phyloP scores from a whole-genome alignment of 139 green algal species.

The Chlorella sp. region DNA sequence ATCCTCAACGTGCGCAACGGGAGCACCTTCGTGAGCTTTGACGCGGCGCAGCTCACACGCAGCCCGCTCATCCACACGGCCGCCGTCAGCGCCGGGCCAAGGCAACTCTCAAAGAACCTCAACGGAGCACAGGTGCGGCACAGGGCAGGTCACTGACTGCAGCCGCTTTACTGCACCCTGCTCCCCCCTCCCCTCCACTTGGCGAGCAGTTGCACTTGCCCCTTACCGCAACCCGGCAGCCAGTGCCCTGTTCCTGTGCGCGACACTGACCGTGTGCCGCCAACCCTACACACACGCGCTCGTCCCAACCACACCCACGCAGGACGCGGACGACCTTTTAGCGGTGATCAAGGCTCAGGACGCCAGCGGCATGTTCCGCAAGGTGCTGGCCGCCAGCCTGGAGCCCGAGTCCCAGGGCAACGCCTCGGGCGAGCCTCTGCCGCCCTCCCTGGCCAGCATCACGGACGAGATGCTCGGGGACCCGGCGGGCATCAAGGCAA shows the following conservation, averaged over 20 bases:
- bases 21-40: not conserved
- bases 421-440: not conserved
- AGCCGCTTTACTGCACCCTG: too few relatives aligned
- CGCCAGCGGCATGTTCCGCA: not conserved
- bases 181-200: too few relatives aligned
- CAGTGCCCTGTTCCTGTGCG: too few relatives aligned
- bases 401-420: too few relatives aligned
- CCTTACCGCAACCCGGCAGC: too few relatives aligned
- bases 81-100: not conserved
- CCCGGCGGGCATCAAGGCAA: not conserved
- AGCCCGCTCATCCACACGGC: not conserved
- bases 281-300: too few relatives aligned
- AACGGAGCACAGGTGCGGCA: not conserved
- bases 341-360: not conserved
- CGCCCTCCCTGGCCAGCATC: not conserved
- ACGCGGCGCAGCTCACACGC: not conserved
- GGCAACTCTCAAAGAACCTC: not conserved
- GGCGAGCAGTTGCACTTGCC: too few relatives aligned
- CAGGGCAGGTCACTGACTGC: too few relatives aligned
- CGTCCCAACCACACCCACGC: too few relatives aligned
- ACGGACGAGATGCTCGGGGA: not conserved
- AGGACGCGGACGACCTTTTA: not conserved
- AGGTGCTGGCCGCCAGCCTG: not conserved
- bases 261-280: too few relatives aligned
- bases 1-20: not conserved